These are phyloP conservation scores for Vitis hybrid DNA, from an alignment of 177 flowering plant genomes.

Conservation along the genomic window DNA sequence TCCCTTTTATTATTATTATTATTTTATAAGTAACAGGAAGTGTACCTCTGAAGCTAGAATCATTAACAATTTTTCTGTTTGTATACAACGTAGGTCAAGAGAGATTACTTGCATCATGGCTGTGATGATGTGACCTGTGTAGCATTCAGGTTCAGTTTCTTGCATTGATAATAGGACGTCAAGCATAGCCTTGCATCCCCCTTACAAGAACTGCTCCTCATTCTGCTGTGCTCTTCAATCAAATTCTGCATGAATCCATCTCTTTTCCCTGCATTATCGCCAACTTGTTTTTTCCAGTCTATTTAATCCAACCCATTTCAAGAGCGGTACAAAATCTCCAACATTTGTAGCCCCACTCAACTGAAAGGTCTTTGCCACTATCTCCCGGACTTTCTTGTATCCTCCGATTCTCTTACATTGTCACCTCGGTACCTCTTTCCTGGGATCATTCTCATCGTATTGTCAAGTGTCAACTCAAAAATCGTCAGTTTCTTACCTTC, in stretches of 20 bases:
- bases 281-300: slow-evolving; percentile 17
- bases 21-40: no score
- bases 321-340: slow-evolving; percentile 29
- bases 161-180: slow-evolving; percentile 32
- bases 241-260: slow-evolving; percentile 18
- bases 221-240: slow-evolving; percentile 25
- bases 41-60: no score
- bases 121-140: slow-evolving; percentile 25
- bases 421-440: slow-evolving; percentile 33
- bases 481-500: not conserved
- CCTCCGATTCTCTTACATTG: slow-evolving; percentile 4
- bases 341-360: slow-evolving; percentile 8
- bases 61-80: not conserved
- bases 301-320: slow-evolving; percentile 21
- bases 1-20: no score
- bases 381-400: slow-evolving; percentile 14
- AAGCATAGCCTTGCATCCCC: slow-evolving; percentile 19
- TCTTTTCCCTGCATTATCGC: slow-evolving; percentile 1
- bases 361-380: slow-evolving; percentile 4
- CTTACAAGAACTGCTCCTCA: not conserved
- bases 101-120: slow-evolving; percentile 23
- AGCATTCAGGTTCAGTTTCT: slow-evolving; percentile 30
- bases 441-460: slow-evolving; percentile 40
- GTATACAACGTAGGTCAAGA: not conserved
- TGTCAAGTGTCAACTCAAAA: slow-evolving; percentile 31